A percentile compares a stretch with the other conserved stretches of the same genome.
Conservation (phyloP, 768 basidiomycete species). For the Boletellus sp. region DNA sequence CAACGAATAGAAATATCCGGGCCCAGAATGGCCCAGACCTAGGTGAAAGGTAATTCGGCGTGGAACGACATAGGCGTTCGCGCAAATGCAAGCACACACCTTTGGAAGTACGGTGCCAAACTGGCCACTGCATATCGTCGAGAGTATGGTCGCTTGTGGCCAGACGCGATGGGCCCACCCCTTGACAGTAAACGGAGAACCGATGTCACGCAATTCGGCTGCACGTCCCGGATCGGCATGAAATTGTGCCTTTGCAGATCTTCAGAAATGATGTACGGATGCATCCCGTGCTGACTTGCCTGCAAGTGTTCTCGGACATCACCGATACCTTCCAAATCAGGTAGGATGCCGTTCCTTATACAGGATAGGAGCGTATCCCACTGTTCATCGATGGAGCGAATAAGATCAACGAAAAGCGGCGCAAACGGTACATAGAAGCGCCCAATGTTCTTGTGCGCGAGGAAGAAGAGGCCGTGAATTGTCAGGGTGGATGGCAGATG, state of each 20-base stretch:
- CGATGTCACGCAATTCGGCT: constrained; percentile 17
- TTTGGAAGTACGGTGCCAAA: constrained; percentile 15
- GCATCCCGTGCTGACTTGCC: neutral
- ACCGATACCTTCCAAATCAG: constrained; percentile 12
- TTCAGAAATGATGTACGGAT: neutral
- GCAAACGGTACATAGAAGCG: constrained; percentile 1
- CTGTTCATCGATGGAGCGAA: neutral
- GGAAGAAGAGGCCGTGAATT: constrained; percentile 21
- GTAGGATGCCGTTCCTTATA: constrained; percentile 16
- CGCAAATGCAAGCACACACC: neutral
- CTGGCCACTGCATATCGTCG: constrained; percentile 13
- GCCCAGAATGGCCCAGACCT: constrained; percentile 16
- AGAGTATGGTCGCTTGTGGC: constrained; percentile 8
- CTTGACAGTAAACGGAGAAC: constrained; percentile 8
- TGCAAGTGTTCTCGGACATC: constrained; percentile 17
- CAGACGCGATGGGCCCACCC: constrained; percentile 20
- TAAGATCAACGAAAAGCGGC: constrained; percentile 11
- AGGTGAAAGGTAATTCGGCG: neutral
- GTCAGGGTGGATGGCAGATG: constrained; percentile 13
- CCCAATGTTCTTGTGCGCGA: constrained; percentile 1
- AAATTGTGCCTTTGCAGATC: constrained; percentile 4
- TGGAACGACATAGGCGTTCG: too few relatives aligned
- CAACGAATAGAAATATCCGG: constrained; percentile 2
- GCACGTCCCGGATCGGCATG: constrained; percentile 15
- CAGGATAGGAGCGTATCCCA: constrained; percentile 1